These are phyloP conservation scores for Globisporangium alternatum DNA, from an alignment of 352 stramenopile genomes.

Conservation along the genomic window DNA sequence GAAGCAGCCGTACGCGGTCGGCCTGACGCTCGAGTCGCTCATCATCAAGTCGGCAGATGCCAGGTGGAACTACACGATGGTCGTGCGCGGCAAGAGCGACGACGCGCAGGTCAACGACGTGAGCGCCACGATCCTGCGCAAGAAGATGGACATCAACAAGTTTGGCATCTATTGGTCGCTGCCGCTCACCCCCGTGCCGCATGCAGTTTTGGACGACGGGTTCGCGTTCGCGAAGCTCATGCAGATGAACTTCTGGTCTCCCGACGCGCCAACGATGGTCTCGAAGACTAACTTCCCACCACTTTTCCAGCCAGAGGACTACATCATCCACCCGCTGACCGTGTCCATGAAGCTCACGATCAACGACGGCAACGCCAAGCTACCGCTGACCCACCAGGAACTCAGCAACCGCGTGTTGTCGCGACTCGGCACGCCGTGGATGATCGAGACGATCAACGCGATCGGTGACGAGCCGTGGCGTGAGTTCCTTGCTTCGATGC, in stretches of 20 bases:
- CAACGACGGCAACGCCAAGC: conserved; percentile 75
- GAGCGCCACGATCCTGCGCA: conserved; percentile 51
- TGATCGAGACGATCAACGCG: conserved; percentile 70
- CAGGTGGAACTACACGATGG: conserved; percentile 83
- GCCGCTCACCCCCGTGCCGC: conserved; percentile 41
- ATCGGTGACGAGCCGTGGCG: conserved; percentile 67
- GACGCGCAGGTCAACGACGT: conserved; percentile 8
- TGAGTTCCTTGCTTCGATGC: conserved; percentile 73
- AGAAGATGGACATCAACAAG: conserved; percentile 82
- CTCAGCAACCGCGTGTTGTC: conserved; percentile 67
- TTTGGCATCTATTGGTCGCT: conserved; percentile 81
- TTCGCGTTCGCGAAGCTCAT: conserved; percentile 66
- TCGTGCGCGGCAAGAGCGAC: conserved; percentile 38
- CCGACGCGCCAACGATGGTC: conserved; percentile 9
- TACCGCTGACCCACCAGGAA: conserved; percentile 78
- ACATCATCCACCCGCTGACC: conserved; percentile 71
- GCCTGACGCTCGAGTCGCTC: conserved; percentile 73
- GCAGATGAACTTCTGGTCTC: conserved; percentile 58
- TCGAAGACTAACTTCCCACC: conserved; percentile 19
- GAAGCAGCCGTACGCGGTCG: conserved; percentile 47
- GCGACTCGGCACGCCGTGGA: conserved; percentile 72
- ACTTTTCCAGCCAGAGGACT: conserved; percentile 54
- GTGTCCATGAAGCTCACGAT: conserved; percentile 79
- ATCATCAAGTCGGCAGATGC: conserved; percentile 82
- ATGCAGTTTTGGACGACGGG: conserved; percentile 41